Evolutionary conservation across 345 rosid genomes (phyloP).

Genomic region (Trapa bicornis): DNA sequence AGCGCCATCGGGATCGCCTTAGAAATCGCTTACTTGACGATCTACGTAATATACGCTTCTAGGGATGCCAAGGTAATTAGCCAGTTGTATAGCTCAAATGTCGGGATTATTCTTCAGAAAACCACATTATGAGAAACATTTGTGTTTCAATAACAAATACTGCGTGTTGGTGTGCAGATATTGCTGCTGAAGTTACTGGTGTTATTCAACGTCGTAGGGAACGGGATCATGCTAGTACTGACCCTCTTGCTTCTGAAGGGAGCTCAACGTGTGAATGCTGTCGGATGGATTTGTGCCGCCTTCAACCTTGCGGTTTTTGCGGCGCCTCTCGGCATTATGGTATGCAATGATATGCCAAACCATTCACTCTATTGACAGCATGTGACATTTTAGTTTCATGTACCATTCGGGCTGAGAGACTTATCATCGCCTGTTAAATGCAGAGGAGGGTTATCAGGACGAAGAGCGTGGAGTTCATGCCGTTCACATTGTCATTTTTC

Average conservation of each 20-base stretch:
- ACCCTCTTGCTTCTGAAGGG: slow-evolving; percentile 27
- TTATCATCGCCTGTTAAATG: not conserved
- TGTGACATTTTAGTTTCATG: not conserved
- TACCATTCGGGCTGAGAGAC: not conserved
- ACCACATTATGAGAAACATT: too few relatives aligned
- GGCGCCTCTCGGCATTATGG: slow-evolving; percentile 39
- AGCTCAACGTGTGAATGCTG: slow-evolving; percentile 25
- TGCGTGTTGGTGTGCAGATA: slow-evolving; percentile 22
- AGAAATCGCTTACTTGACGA: slow-evolving; percentile 35
- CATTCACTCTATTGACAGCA: not conserved
- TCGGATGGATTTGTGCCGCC: slow-evolving; percentile 70
- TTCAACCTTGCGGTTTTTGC: slow-evolving; percentile 2
- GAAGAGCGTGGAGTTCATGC: slow-evolving; percentile 84
- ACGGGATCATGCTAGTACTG: slow-evolving; percentile 28
- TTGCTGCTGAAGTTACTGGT: slow-evolving; percentile 37
- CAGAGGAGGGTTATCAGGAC: slow-evolving; percentile 71
- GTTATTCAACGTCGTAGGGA: slow-evolving; percentile 44
- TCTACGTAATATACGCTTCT: slow-evolving; percentile 50
- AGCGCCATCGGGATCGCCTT: slow-evolving; percentile 48
- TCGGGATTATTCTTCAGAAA: too few relatives aligned
- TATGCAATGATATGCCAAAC: slow-evolving; percentile 5
- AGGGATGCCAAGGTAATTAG: slow-evolving; percentile 33
- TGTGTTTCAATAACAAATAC: too few relatives aligned
- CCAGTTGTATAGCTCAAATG: too few relatives aligned
- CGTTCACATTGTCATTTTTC: slow-evolving; percentile 53